Base-by-base conservation (phyloP, 345 rosid species). In the Citrus unshiu region DNA sequence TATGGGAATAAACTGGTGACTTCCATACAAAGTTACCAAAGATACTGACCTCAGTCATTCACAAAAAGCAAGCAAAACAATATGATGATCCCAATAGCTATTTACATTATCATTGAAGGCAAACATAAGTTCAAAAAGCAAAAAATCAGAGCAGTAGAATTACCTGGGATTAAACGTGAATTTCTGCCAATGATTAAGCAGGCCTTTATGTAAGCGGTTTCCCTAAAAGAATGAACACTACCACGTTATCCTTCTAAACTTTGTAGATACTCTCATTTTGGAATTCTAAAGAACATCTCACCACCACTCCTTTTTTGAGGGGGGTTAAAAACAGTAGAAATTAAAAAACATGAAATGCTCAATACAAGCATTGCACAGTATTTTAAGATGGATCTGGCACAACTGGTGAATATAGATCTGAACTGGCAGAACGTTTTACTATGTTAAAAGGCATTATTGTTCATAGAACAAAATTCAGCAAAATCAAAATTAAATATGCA, bases 101-200 rank as follows among this genome's bases (percentile, higher is more conserved):
- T 76, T 32, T 32, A 75, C 14, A 10, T 4, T 22, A 30, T 21
- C 46, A 63, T 3, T 43, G 9, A 19, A 27, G 58, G 18, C 21
- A 21, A 35, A 27, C 4, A 49, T 29, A 62, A 59, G 58, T 21
- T 4, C 10, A 66, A 40, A 43, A 58, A 58, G 49, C 49, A 75
- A 8, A 32, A 77, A 39, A 68, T 6, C 60, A 1, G 68, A 24
- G 46, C 68, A 64, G 80, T 32, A 61, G 12, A 78, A 73, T 87
- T 85, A 93, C 98, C 99, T 96, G 77, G 98, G 98, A 87, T 94
- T 96, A 88, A 94, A 91, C 37, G 95, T 92, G 88, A 94, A 94
- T 86, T 92, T 96, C 88, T 94, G 95, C 98, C 98, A 92, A 85
- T 94, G 98, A 84, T 83, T 94, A 84, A 94, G 85, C 78, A 97